phyloP scores from a whole-genome alignment of 768 basidiomycete species.

The Phaffia australis region DNA sequence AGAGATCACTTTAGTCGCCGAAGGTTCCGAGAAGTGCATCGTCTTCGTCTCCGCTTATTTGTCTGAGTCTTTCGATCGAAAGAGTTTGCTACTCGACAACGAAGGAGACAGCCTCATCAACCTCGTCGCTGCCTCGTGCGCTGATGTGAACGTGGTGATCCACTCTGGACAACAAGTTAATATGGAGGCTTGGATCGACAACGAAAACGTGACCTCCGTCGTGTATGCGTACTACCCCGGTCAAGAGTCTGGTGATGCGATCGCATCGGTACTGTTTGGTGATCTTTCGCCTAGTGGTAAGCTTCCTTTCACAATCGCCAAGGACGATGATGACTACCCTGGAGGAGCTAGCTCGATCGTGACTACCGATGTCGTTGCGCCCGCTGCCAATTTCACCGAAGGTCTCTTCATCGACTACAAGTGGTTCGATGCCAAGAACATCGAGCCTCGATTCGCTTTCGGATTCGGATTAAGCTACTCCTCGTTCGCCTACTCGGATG shows the following conservation, averaged over 20 bases:
- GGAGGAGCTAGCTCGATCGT: conserved; percentile 27
- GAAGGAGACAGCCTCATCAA: conserved; percentile 19
- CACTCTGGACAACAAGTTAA: conserved; percentile 20
- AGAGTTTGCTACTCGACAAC: conserved; percentile 25
- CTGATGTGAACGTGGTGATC: conserved; percentile 19
- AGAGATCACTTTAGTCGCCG: conserved; percentile 28
- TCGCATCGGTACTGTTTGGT: conserved; percentile 63
- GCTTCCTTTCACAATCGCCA: conserved; percentile 66
- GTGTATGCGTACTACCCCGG: conserved; percentile 37
- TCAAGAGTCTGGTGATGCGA: conserved; percentile 57
- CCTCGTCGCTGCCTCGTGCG: conserved; percentile 11
- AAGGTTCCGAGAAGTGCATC: conserved; percentile 34
- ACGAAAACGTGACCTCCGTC: conserved; percentile 23
- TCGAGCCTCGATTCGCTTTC: conserved; percentile 36
- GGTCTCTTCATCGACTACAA: conserved; percentile 25
- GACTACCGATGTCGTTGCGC: conserved; percentile 13
- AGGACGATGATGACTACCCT: conserved; percentile 50
- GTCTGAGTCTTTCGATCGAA: conserved; percentile 35
- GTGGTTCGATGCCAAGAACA: conserved; percentile 44
- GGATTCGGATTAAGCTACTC: conserved; percentile 32
- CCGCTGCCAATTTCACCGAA: conserved; percentile 14
- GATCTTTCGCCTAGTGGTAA: conserved; percentile 61
- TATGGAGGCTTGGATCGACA: conserved; percentile 24
- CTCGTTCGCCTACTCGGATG: conserved; percentile 32
- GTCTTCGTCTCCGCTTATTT: conserved; percentile 37